A percentile compares a stretch with the other conserved stretches of the same genome.
phyloP scores from a whole-genome alignment of 176 grass and related monocot species.

The Oryza glaberrima region DNA sequence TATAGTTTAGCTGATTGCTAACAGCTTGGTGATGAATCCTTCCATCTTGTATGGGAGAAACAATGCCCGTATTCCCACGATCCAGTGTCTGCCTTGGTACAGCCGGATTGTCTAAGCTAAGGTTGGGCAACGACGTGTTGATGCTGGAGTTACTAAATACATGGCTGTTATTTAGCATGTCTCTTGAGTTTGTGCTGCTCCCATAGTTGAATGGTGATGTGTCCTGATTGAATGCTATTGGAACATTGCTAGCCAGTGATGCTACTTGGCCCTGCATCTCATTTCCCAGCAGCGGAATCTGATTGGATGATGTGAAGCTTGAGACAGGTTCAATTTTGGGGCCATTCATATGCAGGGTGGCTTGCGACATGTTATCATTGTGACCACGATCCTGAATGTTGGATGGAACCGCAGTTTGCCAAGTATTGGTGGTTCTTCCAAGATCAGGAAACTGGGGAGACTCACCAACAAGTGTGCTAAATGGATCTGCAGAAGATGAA shows the following conservation, averaged over 20 bases:
- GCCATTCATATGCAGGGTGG: slow-evolving; percentile 36
- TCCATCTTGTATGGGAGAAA: slow-evolving; percentile 36
- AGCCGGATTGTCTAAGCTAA: slow-evolving; percentile 37
- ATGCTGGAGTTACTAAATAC: slow-evolving; percentile 52
- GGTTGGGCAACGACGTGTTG: slow-evolving; percentile 55
- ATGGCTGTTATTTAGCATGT: slow-evolving; percentile 46
- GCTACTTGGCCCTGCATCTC: slow-evolving; percentile 41
- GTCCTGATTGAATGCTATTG: slow-evolving; percentile 43
- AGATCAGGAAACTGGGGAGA: slow-evolving; percentile 51
- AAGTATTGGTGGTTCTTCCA: slow-evolving; percentile 50
- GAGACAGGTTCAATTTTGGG: slow-evolving; percentile 42
- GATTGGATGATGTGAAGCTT: slow-evolving; percentile 44
- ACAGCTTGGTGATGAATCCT: slow-evolving; percentile 43
- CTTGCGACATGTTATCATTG: slow-evolving; percentile 51
- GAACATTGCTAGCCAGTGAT: slow-evolving; percentile 39
- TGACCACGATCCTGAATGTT: slow-evolving; percentile 50
- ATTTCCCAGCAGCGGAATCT: slow-evolving; percentile 52
- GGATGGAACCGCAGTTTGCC: slow-evolving; percentile 57
- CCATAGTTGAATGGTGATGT: slow-evolving; percentile 43
- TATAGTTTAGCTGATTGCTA: slow-evolving; percentile 40
- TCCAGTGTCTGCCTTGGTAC: slow-evolving; percentile 43
- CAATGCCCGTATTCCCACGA: slow-evolving; percentile 27
- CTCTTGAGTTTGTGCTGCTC: slow-evolving; percentile 43
- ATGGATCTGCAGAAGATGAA: slow-evolving; percentile 49
- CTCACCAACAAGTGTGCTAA: slow-evolving; percentile 43